Conservation (phyloP, 345 rosid genomes). For the Populus davidiana region DNA sequence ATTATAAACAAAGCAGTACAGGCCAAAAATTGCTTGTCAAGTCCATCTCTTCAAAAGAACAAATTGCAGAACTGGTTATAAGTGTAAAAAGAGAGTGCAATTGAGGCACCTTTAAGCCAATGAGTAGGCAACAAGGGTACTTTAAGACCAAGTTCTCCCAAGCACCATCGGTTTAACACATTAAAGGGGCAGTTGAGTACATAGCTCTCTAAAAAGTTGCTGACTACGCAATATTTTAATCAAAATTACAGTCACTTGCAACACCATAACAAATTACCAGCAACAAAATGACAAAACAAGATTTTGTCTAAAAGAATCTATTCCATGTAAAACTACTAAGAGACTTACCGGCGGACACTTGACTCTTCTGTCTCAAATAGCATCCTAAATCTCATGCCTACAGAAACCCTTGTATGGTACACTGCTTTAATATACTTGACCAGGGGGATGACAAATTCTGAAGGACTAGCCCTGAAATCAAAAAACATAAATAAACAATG, state of each 20-base stretch:
- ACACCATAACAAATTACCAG: neutral
- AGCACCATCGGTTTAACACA: neutral
- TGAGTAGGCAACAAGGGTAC: neutral
- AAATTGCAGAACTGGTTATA: neutral
- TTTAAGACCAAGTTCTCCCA: neutral
- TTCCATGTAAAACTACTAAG: neutral
- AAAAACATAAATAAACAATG: neutral
- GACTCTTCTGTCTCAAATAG: slow-evolving; percentile 1
- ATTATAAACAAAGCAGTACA: neutral
- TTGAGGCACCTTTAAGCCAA: neutral
- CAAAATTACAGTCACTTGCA: neutral
- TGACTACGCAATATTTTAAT: neutral
- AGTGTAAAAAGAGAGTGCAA: neutral
- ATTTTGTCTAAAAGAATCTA: neutral
- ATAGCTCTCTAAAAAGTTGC: neutral
- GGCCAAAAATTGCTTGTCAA: neutral
- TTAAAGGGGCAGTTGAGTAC: neutral
- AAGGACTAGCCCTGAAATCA: slow-evolving; percentile 6
- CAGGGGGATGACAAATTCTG: slow-evolving; percentile 13
- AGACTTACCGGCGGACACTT: neutral
- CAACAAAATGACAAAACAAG: neutral
- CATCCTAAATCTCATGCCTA: slow-evolving; percentile 1
- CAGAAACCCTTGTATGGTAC: neutral
- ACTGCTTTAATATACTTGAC: neutral
- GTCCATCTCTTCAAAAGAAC: neutral